phyloP scores from a whole-genome alignment of 1,284 basidiomycete species.

The Phellopilus nigrolimitatus region DNA sequence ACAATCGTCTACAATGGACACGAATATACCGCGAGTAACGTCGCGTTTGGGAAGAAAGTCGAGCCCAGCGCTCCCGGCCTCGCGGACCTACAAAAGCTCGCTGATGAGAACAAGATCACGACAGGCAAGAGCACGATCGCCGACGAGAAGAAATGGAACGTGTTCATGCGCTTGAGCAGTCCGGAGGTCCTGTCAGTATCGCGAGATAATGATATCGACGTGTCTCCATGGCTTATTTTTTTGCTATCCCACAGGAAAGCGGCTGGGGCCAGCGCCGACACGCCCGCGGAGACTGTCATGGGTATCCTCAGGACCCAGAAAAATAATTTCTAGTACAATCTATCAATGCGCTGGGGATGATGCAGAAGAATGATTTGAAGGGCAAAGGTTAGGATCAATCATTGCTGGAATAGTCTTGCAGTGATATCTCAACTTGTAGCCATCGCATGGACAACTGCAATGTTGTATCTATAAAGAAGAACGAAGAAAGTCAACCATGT shows the following conservation, averaged over 20 bases:
- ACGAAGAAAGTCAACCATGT: not conserved
- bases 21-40: conserved; percentile 78
- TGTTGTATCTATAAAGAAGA: too few relatives aligned
- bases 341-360: conserved; percentile 3
- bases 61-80: conserved; percentile 63
- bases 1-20: conserved; percentile 91
- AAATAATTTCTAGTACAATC: conserved; percentile 63
- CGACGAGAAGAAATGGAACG: conserved; percentile 84
- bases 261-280: conserved; percentile 40
- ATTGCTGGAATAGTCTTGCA: not conserved
- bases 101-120: conserved; percentile 50
- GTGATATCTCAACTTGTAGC: too few relatives aligned
- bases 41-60: conserved; percentile 59
- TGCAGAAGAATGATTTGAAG: not conserved
- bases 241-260: conserved; percentile 34
- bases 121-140: conserved; percentile 79
- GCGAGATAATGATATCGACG: not conserved
- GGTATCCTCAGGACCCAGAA: conserved; percentile 74
- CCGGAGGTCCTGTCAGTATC: conserved; percentile 53
- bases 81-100: conserved; percentile 48
- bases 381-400: not conserved
- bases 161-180: conserved; percentile 70
- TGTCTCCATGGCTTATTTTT: not conserved
- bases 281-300: conserved; percentile 61
- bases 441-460: too few relatives aligned